A percentile compares a stretch with the other conserved stretches of the same genome.
Conservation (phyloP, 192 early-diverging fungal species). For the Mortierella hygrophila region DNA sequence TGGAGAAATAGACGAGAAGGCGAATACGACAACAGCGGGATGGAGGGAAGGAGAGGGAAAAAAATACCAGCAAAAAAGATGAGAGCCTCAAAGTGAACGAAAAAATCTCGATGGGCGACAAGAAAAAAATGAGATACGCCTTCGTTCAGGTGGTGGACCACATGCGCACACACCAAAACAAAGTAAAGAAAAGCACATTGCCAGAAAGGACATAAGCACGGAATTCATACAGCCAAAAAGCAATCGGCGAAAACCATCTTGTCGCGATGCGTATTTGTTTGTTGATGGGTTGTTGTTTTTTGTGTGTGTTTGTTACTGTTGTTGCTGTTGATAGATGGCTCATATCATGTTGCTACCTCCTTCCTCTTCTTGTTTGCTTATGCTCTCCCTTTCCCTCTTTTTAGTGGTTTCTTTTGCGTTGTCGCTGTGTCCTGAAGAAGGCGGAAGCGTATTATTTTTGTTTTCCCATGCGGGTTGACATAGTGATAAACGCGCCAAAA, state of each 20-base stretch:
- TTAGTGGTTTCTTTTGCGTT: neutral
- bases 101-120: slow-evolving; percentile 2
- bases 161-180: neutral
- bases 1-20: slow-evolving; percentile 17
- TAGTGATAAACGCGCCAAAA: neutral
- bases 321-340: neutral
- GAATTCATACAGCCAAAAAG: neutral
- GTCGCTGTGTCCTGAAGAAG: neutral
- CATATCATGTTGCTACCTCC: neutral
- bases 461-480: neutral
- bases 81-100: neutral
- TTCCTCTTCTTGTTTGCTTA: neutral
- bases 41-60: slow-evolving; percentile 6
- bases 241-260: neutral
- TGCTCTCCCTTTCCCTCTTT: neutral
- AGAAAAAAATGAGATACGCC: neutral
- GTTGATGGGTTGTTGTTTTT: neutral
- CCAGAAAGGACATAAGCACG: neutral
- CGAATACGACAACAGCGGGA: neutral
- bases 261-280: neutral
- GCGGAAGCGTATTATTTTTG: neutral
- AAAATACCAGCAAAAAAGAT: slow-evolving; percentile 7
- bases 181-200: neutral
- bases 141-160: neutral
- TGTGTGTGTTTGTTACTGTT: neutral